A percentile compares a stretch with the other conserved stretches of the same genome.
Conservation (phyloP, 305 asterid genomes). For the Rubia tinctorum region DNA sequence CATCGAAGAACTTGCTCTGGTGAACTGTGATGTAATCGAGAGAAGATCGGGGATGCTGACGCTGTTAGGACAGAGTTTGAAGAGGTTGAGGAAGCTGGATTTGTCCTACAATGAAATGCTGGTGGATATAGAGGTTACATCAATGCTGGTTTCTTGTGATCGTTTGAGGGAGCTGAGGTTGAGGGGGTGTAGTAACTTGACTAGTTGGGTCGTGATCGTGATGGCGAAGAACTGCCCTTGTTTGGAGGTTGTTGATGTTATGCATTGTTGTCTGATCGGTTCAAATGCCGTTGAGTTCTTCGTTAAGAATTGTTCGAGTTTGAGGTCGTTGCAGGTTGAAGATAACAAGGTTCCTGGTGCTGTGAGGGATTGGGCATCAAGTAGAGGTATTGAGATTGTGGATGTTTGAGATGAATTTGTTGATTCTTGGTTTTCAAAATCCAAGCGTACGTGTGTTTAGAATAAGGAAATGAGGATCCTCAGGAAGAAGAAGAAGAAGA, state of each 20-base stretch:
- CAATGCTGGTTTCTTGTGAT: slow-evolving; percentile 63
- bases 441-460: too few species aligned
- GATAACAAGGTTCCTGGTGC: slow-evolving; percentile 42
- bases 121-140: slow-evolving; percentile 57
- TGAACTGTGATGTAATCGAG: slow-evolving; percentile 64
- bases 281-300: slow-evolving; percentile 48
- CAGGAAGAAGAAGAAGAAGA: not conserved
- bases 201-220: slow-evolving; percentile 22
- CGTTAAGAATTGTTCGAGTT: slow-evolving; percentile 28
- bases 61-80: slow-evolving; percentile 59
- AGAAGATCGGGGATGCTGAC: slow-evolving; percentile 62
- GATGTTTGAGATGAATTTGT: slow-evolving; percentile 15
- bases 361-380: slow-evolving; percentile 31
- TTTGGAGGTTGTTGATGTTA: slow-evolving; percentile 50
- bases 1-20: slow-evolving; percentile 55
- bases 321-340: slow-evolving; percentile 60
- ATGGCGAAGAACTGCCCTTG: slow-evolving; percentile 44
- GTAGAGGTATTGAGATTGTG: slow-evolving; percentile 42
- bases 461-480: too few species aligned
- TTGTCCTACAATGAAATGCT: slow-evolving; percentile 68
- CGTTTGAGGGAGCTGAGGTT: slow-evolving; percentile 54
- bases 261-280: slow-evolving; percentile 40
- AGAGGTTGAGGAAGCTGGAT: slow-evolving; percentile 53
- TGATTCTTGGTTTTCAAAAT: too few species aligned
- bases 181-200: slow-evolving; percentile 61